These are phyloP conservation scores for Tricholoma matsutake DNA, from an alignment of 768 basidiomycete species.

Conservation along the genomic window DNA sequence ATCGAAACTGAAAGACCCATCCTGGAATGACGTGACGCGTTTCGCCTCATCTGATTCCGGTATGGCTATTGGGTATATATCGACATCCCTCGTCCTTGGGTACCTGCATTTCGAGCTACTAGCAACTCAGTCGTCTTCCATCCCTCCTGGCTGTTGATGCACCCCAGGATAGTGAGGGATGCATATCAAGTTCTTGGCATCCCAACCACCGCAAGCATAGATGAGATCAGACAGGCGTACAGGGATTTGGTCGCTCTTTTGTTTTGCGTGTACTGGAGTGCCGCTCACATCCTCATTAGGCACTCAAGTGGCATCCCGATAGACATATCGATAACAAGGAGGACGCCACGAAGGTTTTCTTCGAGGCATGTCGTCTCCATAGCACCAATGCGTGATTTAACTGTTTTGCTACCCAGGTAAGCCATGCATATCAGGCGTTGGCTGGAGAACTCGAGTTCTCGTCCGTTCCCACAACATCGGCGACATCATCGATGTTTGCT, in stretches of 20 bases:
- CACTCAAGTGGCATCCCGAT: conserved; percentile 68
- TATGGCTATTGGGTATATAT: background rate
- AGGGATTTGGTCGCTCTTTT: conserved; percentile 49
- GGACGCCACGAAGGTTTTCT: conserved; percentile 50
- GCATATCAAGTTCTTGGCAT: background rate
- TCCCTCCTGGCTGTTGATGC: background rate
- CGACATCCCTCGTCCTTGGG: background rate
- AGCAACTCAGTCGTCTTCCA: background rate
- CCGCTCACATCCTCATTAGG: conserved; percentile 31
- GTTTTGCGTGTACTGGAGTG: conserved; percentile 17
- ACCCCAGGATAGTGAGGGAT: conserved; percentile 3
- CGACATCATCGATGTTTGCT: conserved; percentile 1
- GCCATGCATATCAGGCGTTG: conserved; percentile 53
- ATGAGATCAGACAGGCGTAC: conserved; percentile 45
- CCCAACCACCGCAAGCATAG: background rate
- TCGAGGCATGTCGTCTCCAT: conserved; percentile 42
- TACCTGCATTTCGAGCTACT: background rate
- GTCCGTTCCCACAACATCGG: conserved; percentile 10
- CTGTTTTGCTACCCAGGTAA: conserved; percentile 36
- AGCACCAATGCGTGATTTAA: conserved; percentile 1
- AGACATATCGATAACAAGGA: conserved; percentile 54
- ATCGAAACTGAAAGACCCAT: background rate
- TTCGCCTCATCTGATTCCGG: background rate
- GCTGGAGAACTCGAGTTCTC: conserved; percentile 36
- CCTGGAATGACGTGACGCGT: background rate